Conservation (phyloP, 306 rosid genomes). For the Rosa lucieae region DNA sequence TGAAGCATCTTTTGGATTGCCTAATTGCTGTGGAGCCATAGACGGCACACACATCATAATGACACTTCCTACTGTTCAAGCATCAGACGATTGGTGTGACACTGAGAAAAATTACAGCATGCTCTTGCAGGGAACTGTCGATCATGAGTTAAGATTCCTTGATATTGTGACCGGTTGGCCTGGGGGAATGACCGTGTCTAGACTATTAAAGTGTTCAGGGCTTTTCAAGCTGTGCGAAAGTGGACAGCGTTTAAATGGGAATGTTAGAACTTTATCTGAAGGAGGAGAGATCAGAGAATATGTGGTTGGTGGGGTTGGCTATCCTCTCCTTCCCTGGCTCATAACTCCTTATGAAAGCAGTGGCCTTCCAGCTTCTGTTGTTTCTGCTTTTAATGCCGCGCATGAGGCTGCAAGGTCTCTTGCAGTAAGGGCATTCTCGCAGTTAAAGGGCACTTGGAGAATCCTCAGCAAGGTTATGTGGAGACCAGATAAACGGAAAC, state of each 20-base stretch:
- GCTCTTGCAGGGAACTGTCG: constrained; percentile 92
- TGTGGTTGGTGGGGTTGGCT: constrained; percentile 74
- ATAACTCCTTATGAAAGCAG: constrained; percentile 66
- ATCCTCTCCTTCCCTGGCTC: constrained; percentile 94
- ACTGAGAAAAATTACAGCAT: constrained; percentile 87
- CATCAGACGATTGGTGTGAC: constrained; percentile 95
- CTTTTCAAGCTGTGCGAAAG: constrained; percentile 66
- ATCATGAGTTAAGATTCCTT: constrained; percentile 85
- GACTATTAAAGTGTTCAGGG: constrained; percentile 75
- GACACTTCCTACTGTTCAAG: constrained; percentile 92
- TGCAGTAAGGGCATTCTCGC: constrained; percentile 74
- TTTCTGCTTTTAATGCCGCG: constrained; percentile 44
- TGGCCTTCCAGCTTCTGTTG: constrained; percentile 29
- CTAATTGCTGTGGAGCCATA: constrained; percentile 88
- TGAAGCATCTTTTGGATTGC: constrained; percentile 60
- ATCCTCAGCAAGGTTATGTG: constrained; percentile 98
- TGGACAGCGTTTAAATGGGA: constrained; percentile 75
- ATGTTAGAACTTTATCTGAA: constrained; percentile 40
- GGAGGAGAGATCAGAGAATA: constrained; percentile 70
- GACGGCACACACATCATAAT: constrained; percentile 89
- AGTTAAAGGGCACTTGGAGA: constrained; percentile 95
- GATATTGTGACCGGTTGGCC: constrained; percentile 96
- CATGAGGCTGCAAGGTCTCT: constrained; percentile 68
- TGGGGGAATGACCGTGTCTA: constrained; percentile 79
- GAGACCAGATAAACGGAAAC: constrained; percentile 93